Evolutionary conservation across 306 rosid genomes (phyloP).

Genomic region (Malus orientalis): DNA sequence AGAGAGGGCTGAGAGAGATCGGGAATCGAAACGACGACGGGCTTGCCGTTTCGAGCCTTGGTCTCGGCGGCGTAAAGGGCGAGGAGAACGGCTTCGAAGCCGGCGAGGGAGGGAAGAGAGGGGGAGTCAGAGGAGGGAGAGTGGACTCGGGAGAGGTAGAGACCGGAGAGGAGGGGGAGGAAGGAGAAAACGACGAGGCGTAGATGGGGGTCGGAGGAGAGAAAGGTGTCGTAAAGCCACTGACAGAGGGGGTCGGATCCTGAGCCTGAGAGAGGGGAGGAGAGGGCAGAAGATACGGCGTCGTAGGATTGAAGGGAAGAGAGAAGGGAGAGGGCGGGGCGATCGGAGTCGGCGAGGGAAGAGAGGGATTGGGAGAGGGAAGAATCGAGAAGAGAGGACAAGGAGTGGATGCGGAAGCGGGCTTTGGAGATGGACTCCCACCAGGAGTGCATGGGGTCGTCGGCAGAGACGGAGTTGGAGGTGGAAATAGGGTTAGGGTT

Average conservation of each 20-base stretch:
- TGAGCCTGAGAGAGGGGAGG: conserved; percentile 45
- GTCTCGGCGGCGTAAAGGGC: conserved; percentile 77
- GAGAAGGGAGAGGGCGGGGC: conserved; percentile 90
- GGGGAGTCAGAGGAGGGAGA: conserved; percentile 43
- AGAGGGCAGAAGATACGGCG: conserved; percentile 46
- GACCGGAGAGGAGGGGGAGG: conserved; percentile 71
- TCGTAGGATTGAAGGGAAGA: conserved; percentile 61
- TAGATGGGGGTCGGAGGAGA: conserved; percentile 77
- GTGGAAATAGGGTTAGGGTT: not conserved
- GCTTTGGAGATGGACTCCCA: conserved; percentile 95
- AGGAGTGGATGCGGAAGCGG: conserved; percentile 82
- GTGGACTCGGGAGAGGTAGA: conserved; percentile 78
- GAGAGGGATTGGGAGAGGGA: conserved; percentile 29
- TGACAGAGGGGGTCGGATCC: conserved; percentile 91
- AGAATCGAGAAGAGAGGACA: conserved; percentile 41
- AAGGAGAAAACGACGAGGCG: conserved; percentile 85
- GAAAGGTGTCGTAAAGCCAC: conserved; percentile 96
- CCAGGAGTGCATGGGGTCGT: conserved; percentile 90
- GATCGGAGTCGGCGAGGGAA: conserved; percentile 90
- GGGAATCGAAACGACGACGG: conserved; percentile 65
- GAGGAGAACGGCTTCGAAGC: conserved; percentile 88
- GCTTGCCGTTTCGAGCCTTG: conserved; percentile 73
- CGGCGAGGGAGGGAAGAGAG: conserved; percentile 64
- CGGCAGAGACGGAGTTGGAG: conserved; percentile 9
- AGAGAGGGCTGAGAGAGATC: conserved; percentile 88